A percentile compares a stretch with the other conserved stretches of the same genome.
phyloP scores from a whole-genome alignment of 192 early-diverging fungal genomes.

The Coemansia sp. region DNA sequence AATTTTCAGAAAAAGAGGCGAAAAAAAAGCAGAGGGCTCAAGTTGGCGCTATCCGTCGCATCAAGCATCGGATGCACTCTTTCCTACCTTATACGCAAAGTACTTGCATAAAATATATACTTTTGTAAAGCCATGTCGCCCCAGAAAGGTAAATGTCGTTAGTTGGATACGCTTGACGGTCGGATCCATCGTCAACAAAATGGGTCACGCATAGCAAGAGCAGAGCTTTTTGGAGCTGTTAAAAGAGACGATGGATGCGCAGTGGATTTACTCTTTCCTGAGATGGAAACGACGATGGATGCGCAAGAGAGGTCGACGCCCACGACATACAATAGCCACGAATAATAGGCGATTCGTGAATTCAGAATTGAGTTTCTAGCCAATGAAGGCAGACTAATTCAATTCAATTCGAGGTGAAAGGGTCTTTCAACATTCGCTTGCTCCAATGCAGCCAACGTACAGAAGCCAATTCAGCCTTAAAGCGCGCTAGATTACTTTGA shows the following conservation, averaged over 20 bases:
- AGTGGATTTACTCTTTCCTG: background rate
- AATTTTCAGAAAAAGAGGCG: background rate
- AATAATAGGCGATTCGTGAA: background rate
- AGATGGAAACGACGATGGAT: background rate
- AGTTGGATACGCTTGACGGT: slow-evolving; percentile 4
- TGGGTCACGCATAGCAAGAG: too few relatives aligned
- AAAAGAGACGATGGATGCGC: slow-evolving; percentile 10
- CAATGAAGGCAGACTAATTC: background rate
- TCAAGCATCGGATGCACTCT: slow-evolving; percentile 19
- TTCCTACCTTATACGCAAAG: slow-evolving; percentile 20
- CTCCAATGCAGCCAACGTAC: background rate
- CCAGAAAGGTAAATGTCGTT: slow-evolving; percentile 34
- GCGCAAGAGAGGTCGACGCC: background rate
- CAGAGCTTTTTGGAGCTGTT: too few relatives aligned
- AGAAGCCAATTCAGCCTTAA: background rate
- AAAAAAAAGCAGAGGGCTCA: slow-evolving; percentile 8
- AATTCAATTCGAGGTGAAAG: background rate
- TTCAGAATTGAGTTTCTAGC: background rate
- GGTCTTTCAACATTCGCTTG: too few relatives aligned
- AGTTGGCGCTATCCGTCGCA: background rate
- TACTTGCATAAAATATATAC: slow-evolving; percentile 16
- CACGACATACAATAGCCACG: background rate
- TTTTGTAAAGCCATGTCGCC: slow-evolving; percentile 38
- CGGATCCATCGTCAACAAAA: slow-evolving; percentile 11
- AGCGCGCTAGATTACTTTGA: too few relatives aligned